These are phyloP conservation scores for Bretziella fagacearum DNA, from an alignment of 2,329 filamentous ascomycete species.

Conservation along the genomic window DNA sequence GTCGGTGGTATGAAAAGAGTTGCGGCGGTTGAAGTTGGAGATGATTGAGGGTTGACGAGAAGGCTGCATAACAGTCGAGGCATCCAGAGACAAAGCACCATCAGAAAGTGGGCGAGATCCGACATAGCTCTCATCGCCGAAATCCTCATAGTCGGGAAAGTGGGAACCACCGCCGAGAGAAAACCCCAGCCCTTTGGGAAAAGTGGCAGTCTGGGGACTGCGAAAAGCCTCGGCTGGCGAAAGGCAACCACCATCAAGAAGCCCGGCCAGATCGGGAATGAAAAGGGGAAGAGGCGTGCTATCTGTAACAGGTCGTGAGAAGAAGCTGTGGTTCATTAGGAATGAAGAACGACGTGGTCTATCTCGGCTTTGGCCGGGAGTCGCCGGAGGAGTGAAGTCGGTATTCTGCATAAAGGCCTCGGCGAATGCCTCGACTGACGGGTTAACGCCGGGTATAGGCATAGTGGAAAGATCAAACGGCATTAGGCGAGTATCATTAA, in stretches of 20 bases:
- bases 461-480: conserved; percentile 33
- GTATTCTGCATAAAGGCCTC: conserved; percentile 33
- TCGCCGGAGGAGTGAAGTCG: conserved; percentile 44
- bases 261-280: conserved; percentile 28
- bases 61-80: conserved; percentile 10
- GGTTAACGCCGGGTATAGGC: conserved; percentile 29
- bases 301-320: conserved; percentile 3
- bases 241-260: conserved; percentile 11
- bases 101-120: conserved; percentile 5
- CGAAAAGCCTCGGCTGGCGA: conserved; percentile 13
- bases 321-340: conserved; percentile 31
- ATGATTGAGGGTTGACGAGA: conserved; percentile 2
- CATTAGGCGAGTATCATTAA: conserved; percentile 43
- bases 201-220: conserved; percentile 10
- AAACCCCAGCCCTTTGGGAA: conserved; percentile 7
- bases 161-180: background rate
- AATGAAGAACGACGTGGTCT: conserved; percentile 39
- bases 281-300: conserved; percentile 30
- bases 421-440: conserved; percentile 35
- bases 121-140: background rate
- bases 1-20: conserved; percentile 42
- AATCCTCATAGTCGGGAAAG: background rate
- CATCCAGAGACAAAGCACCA: conserved; percentile 7
- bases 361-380: conserved; percentile 29
- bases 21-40: conserved; percentile 32